Percentiles rank a stretch among this genome's conserved stretches.
Evolutionary conservation across 2,329 filamentous ascomycete genomes (phyloP).

Genomic region (Colletotrichum sojae): DNA sequence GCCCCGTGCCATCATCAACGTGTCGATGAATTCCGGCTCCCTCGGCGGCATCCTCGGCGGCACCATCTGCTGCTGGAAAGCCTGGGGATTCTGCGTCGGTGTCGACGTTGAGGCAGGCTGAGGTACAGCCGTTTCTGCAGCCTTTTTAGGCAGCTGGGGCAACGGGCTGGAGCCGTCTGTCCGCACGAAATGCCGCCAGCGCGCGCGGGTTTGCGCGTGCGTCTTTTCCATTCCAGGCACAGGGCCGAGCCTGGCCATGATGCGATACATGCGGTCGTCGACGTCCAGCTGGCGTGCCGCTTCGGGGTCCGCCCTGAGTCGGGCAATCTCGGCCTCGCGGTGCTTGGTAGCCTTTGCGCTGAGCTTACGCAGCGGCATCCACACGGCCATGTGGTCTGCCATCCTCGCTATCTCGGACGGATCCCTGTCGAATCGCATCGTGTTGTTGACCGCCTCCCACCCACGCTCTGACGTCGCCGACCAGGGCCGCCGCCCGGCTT

Average conservation of each 20-base stretch:
- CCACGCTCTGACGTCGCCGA: conserved; percentile 65
- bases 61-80: background rate
- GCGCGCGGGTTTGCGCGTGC: conserved; percentile 61
- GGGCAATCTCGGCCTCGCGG: conserved; percentile 64
- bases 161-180: conserved; percentile 47
- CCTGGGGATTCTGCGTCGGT: background rate
- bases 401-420: conserved; percentile 61
- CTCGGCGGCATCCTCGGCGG: background rate
- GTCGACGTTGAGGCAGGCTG: conserved; percentile 2
- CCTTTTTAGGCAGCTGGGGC: conserved; percentile 40
- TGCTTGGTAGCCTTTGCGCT: conserved; percentile 67
- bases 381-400: conserved; percentile 63
- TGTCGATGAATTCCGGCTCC: conserved; percentile 35
- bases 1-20: conserved; percentile 37
- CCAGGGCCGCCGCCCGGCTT: conserved; percentile 63
- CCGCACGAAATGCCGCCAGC: conserved; percentile 66
- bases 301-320: conserved; percentile 63
- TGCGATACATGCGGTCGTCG: conserved; percentile 60
- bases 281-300: conserved; percentile 65
- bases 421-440: conserved; percentile 53
- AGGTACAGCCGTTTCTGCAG: background rate
- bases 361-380: conserved; percentile 68
- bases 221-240: conserved; percentile 62
- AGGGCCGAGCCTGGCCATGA: conserved; percentile 62
- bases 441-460: conserved; percentile 61